phyloP scores from a whole-genome alignment of 108 stramenopile species.

The Discostella pseudostelligera region DNA sequence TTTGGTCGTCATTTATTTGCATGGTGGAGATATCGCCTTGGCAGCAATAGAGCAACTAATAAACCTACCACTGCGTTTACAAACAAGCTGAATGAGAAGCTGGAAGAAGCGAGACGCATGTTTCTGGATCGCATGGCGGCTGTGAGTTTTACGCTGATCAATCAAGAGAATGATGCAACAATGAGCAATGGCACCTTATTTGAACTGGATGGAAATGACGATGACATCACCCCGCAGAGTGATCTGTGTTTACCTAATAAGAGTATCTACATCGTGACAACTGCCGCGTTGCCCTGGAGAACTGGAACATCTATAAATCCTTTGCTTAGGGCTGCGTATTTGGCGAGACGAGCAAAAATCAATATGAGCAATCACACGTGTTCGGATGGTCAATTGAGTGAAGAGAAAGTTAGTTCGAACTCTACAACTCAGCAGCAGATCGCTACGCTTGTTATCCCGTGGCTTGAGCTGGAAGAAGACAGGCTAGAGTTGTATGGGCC shows the following conservation, averaged over 20 bases:
- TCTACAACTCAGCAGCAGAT: constrained; percentile 24
- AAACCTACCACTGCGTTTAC: constrained; percentile 21
- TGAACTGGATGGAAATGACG: constrained; percentile 33
- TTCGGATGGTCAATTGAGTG: constrained; percentile 2
- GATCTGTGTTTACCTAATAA: constrained; percentile 60
- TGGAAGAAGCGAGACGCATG: constrained; percentile 35
- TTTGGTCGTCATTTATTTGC: not conserved
- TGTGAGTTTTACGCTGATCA: constrained; percentile 53
- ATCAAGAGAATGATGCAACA: constrained; percentile 58
- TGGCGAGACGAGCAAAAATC: constrained; percentile 43
- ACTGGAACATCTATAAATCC: constrained; percentile 90
- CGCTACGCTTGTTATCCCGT: constrained; percentile 85
- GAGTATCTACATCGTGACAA: constrained; percentile 77
- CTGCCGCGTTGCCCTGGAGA: constrained; percentile 84
- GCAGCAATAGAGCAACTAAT: constrained; percentile 8
- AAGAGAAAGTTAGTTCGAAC: not conserved
- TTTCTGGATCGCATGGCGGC: constrained; percentile 67
- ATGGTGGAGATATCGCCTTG: not conserved
- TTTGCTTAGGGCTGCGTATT: constrained; percentile 80
- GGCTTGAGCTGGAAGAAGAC: constrained; percentile 81
- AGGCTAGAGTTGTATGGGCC: constrained; percentile 55
- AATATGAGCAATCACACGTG: constrained; percentile 20
- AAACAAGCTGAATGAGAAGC: constrained; percentile 39
- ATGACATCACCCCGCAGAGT: constrained; percentile 62
- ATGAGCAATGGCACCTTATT: constrained; percentile 34